These are phyloP conservation scores for Candida caryicola DNA, from an alignment of 805 yeast genomes.

Conservation along the genomic window DNA sequence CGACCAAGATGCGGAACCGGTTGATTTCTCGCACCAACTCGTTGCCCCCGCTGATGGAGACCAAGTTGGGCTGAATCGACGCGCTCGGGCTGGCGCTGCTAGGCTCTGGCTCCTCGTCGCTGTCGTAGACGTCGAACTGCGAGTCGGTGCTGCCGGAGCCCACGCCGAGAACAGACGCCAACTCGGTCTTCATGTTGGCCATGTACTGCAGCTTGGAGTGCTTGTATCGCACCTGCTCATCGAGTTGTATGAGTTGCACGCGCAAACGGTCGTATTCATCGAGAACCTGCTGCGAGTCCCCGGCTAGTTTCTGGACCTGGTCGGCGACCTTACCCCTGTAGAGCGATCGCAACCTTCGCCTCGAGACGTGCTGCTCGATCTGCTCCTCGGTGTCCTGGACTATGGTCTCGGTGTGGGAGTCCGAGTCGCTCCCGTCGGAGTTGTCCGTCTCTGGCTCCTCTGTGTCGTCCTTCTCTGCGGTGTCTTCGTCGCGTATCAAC, in stretches of 20 bases:
- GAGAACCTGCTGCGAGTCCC: constrained; percentile 1
- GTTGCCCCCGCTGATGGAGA: constrained; percentile 2
- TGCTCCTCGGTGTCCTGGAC: constrained; percentile 21
- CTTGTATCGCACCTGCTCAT: constrained; percentile 23
- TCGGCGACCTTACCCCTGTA: constrained; percentile 3
- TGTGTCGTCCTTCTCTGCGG: too few species aligned
- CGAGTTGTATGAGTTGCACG: constrained; percentile 13
- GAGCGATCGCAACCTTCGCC: not conserved
- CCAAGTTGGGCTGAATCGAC: constrained; percentile 10
- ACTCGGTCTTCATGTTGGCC: constrained; percentile 10
- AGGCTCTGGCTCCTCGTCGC: constrained; percentile 21
- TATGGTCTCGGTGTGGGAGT: constrained; percentile 9
- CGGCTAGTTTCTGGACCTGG: not conserved
- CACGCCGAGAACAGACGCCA: constrained; percentile 3
- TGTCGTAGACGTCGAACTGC: constrained; percentile 12
- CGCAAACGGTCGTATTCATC: constrained; percentile 22
- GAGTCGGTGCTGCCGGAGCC: not conserved
- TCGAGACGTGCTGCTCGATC: constrained; percentile 4
- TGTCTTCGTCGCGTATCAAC: constrained; percentile 10
- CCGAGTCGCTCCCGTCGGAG: constrained; percentile 6
- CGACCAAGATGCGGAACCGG: constrained; percentile 27
- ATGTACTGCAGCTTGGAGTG: constrained; percentile 30
- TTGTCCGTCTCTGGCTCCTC: constrained; percentile 6
- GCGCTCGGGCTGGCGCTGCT: not conserved
- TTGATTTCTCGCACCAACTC: constrained; percentile 18